These are phyloP conservation scores for Medicago truncatula DNA, from an alignment of 306 rosid genomes.

Conservation along the genomic window MtrunA17r5.0-ANR NC_053043.1:40601001-40601500, in stretches of 20 bases:
- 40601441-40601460: not conserved
- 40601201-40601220: not conserved
- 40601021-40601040: constrained; percentile 8
- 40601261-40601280: not conserved
- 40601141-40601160: constrained; percentile 24
- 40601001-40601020: constrained; percentile 4
- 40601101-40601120: not conserved
- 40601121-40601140: not conserved
- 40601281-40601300: not conserved
- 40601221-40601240: not conserved
- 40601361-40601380: constrained; percentile 2
- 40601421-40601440: not conserved
- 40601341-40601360: not conserved
- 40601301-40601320: not conserved
- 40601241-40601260: not conserved
- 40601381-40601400: not conserved
- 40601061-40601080: not conserved
- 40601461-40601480: not conserved
- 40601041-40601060: constrained; percentile 17
- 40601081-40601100: constrained; percentile 11
- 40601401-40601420: not conserved
- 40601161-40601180: not conserved
- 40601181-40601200: not conserved
- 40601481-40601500: constrained; percentile 45
- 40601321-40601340: constrained; percentile 29